Evolutionary conservation across 768 basidiomycete species (phyloP).

Genomic region (Polyporus arcularius): DNA sequence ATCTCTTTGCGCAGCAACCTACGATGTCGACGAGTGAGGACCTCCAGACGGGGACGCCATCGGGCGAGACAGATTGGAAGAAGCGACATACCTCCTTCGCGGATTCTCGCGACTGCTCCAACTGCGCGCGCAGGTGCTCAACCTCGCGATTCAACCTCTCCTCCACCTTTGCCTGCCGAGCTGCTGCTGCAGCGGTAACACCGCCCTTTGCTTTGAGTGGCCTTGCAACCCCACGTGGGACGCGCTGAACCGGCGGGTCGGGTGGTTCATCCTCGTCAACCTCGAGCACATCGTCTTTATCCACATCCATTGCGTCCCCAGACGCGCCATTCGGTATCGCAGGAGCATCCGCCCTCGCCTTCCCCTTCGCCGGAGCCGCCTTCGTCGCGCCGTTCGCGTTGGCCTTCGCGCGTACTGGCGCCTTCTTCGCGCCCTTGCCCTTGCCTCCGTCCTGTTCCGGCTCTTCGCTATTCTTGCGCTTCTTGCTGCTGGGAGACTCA

Average conservation of each 20-base stretch:
- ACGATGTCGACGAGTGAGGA: not conserved
- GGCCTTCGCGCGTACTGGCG: constrained; percentile 3
- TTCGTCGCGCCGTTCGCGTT: constrained; percentile 32
- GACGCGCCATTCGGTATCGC: constrained; percentile 6
- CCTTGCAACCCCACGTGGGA: not conserved
- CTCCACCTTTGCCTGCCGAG: constrained; percentile 13
- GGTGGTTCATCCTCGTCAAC: constrained; percentile 17
- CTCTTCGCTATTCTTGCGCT: constrained; percentile 11
- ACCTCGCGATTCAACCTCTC: constrained; percentile 18
- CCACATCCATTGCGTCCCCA: constrained; percentile 20
- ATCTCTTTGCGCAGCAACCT: constrained; percentile 28
- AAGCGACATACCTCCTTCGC: constrained; percentile 20
- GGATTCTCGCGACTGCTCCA: constrained; percentile 21
- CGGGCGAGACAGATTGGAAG: not conserved
- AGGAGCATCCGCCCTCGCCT: constrained; percentile 21
- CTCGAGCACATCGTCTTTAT: constrained; percentile 11
- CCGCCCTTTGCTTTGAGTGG: not conserved
- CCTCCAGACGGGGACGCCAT: not conserved
- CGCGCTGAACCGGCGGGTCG: constrained; percentile 4
- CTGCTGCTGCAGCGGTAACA: not conserved
- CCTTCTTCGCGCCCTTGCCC: constrained; percentile 14
- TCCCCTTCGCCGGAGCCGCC: constrained; percentile 34
- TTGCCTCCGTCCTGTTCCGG: constrained; percentile 13
- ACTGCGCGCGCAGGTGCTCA: constrained; percentile 24
- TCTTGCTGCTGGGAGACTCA: constrained; percentile 6